Conservation (phyloP, 345 rosid species). For the Citrus australasica region DNA sequence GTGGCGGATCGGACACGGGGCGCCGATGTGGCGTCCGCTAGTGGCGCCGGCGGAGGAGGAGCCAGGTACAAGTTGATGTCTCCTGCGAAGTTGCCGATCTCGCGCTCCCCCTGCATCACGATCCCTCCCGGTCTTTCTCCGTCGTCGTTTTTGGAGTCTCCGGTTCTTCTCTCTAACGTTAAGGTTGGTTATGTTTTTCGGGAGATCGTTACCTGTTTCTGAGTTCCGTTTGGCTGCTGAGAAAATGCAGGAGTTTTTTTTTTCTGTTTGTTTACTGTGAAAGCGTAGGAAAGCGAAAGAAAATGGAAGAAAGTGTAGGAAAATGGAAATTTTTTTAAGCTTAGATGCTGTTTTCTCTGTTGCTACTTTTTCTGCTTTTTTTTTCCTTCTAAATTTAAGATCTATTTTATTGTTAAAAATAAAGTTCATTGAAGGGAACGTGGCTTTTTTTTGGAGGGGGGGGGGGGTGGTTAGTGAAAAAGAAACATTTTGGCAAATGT, state of each 20-base stretch:
- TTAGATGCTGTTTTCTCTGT: neutral
- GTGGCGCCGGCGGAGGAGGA: constrained; percentile 20
- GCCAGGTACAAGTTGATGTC: constrained; percentile 96
- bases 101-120: constrained; percentile 67
- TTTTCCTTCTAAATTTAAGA: neutral
- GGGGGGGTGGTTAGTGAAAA: neutral
- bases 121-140: constrained; percentile 92
- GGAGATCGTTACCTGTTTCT: constrained; percentile 1
- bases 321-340: neutral
- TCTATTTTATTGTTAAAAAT: neutral
- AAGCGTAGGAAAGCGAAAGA: neutral
- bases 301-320: neutral
- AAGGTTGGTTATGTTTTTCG: constrained; percentile 45
- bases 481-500: neutral
- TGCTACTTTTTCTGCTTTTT: neutral
- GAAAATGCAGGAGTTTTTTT: constrained; percentile 16
- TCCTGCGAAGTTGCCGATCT: constrained; percentile 99
- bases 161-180: constrained; percentile 83
- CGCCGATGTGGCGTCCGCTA: neutral
- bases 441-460: neutral
- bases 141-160: constrained; percentile 91
- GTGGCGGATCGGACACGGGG: neutral
- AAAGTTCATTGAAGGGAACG: neutral
- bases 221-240: constrained; percentile 12
- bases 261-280: constrained; percentile 26